phyloP scores from a whole-genome alignment of 805 yeast genomes.

The Priceomyces medius region DNA sequence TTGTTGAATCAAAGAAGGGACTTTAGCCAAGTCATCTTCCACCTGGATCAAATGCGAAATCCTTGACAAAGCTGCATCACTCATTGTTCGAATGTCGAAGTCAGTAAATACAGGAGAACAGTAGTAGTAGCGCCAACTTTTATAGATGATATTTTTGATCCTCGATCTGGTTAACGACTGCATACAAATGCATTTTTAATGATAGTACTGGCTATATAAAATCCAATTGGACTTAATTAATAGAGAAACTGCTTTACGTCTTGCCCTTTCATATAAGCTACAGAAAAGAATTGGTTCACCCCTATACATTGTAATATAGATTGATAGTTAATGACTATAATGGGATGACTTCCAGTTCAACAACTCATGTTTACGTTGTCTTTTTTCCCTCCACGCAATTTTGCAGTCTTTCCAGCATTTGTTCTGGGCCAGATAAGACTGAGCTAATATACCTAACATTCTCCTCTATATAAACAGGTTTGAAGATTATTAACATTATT shows the following conservation, averaged over 20 bases:
- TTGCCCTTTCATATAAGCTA: too few species aligned
- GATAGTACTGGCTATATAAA: too few species aligned
- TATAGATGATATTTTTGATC: background rate
- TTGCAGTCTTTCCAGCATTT: too few species aligned
- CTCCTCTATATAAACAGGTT: too few species aligned
- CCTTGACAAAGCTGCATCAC: conserved; percentile 40
- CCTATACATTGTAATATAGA: background rate
- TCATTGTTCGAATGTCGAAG: conserved; percentile 22
- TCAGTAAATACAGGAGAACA: background rate
- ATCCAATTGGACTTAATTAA: too few species aligned
- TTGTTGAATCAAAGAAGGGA: conserved; percentile 52
- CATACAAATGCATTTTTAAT: too few species aligned
- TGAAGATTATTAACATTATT: too few species aligned
- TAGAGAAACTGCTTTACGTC: too few species aligned
- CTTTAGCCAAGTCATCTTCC: conserved; percentile 56
- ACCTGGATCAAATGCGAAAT: conserved; percentile 39
- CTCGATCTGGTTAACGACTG: background rate
- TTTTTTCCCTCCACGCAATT: too few species aligned
- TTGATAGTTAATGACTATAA: background rate
- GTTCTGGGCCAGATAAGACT: too few species aligned
- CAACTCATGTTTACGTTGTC: background rate
- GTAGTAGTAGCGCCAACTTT: background rate
- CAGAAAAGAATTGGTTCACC: too few species aligned
- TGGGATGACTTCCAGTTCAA: background rate
- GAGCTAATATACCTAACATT: too few species aligned